These are phyloP conservation scores for Lentinula raphanica DNA, from an alignment of 768 basidiomycete species.

Conservation along the genomic window DNA sequence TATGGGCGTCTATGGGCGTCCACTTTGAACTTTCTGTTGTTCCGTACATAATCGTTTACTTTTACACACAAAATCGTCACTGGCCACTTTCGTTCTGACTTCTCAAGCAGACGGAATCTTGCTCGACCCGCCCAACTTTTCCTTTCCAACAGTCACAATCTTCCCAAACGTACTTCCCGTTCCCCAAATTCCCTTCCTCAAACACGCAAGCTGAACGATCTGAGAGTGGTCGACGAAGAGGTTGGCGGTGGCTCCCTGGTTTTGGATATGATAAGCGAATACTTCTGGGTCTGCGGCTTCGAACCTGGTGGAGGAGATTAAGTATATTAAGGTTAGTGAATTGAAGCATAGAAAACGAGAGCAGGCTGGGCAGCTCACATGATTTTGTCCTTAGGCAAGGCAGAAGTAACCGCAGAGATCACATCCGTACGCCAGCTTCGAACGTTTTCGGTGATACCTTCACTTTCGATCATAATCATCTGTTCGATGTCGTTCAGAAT, in stretches of 20 bases:
- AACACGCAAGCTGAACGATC: slow-evolving; percentile 38
- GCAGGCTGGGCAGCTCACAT: slow-evolving; percentile 21
- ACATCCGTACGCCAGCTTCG: slow-evolving; percentile 36
- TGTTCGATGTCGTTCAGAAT: not conserved
- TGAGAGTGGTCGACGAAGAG: slow-evolving; percentile 42
- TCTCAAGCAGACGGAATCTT: not conserved
- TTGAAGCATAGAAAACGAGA: too few relatives aligned
- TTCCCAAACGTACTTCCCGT: slow-evolving; percentile 38
- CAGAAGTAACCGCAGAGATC: slow-evolving; percentile 34
- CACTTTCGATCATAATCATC: slow-evolving; percentile 44
- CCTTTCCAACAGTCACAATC: slow-evolving; percentile 32
- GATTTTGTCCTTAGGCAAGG: slow-evolving; percentile 35
- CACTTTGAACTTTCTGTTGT: too few relatives aligned
- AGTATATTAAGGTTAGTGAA: not conserved
- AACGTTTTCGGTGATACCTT: slow-evolving; percentile 44
- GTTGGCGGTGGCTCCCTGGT: slow-evolving; percentile 36
- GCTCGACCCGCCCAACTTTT: not conserved
- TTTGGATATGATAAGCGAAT: slow-evolving; percentile 41
- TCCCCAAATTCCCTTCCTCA: slow-evolving; percentile 41
- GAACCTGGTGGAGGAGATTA: too few relatives aligned
- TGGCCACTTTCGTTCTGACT: too few relatives aligned
- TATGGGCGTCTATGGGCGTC: too few relatives aligned
- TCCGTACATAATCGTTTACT: too few relatives aligned
- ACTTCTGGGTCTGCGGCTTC: slow-evolving; percentile 41
- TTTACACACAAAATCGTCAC: too few relatives aligned